Conservation (phyloP, 768 basidiomycete genomes). For the Hypsizygus marmoreus region DNA sequence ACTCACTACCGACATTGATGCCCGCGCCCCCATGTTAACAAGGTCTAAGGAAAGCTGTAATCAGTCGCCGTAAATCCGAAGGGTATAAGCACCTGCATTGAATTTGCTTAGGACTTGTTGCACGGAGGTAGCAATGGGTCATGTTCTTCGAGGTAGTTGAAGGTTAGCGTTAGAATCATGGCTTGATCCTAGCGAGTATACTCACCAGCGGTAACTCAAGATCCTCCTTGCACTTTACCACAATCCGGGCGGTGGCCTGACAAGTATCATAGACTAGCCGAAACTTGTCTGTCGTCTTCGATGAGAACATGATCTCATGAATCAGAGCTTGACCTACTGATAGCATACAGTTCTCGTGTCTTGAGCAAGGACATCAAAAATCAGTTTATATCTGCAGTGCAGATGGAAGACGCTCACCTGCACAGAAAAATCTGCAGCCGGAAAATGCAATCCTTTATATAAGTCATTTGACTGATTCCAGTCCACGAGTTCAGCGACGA, state of each 20-base stretch:
- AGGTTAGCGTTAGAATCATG: background rate
- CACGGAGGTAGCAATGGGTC: slow-evolving; percentile 81
- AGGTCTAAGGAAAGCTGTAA: slow-evolving; percentile 47
- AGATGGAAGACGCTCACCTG: slow-evolving; percentile 48
- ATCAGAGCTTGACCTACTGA: slow-evolving; percentile 47
- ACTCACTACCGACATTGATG: slow-evolving; percentile 83
- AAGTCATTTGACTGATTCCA: slow-evolving; percentile 74
- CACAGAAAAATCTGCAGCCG: slow-evolving; percentile 67
- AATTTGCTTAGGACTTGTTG: slow-evolving; percentile 85
- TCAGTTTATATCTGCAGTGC: too few relatives aligned
- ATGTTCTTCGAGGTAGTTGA: slow-evolving; percentile 60
- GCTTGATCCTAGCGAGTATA: too few relatives aligned
- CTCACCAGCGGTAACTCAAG: slow-evolving; percentile 65
- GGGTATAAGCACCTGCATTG: slow-evolving; percentile 53
- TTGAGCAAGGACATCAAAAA: too few relatives aligned
- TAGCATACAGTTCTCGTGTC: slow-evolving; percentile 67
- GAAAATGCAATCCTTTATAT: slow-evolving; percentile 73
- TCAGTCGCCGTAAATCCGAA: background rate
- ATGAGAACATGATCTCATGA: background rate
- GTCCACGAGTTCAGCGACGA: slow-evolving; percentile 79
- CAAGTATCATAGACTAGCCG: slow-evolving; percentile 74
- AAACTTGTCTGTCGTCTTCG: slow-evolving; percentile 68
- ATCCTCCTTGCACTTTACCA: slow-evolving; percentile 63
- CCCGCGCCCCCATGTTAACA: slow-evolving; percentile 79
- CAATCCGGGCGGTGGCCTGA: slow-evolving; percentile 72